Conservation (phyloP, 2,329 filamentous ascomycete genomes). For the Phaeoacremonium minimum region DNA sequence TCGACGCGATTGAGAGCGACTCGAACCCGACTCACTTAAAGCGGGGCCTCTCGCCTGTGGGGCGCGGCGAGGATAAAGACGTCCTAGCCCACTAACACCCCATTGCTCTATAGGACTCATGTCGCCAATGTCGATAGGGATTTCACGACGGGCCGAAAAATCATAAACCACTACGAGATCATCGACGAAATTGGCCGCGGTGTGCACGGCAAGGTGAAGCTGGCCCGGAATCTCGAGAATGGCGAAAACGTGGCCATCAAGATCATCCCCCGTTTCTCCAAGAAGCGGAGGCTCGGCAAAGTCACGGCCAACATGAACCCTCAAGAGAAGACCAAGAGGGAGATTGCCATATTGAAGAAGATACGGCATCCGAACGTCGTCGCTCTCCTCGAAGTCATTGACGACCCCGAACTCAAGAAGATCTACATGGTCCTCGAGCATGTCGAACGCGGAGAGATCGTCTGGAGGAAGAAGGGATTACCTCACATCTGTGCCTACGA, state of each 20-base stretch:
- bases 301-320: constrained; percentile 57
- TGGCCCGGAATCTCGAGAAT: constrained; percentile 75
- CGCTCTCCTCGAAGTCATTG: constrained; percentile 91
- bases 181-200: constrained; percentile 94
- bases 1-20: no score
- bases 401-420: constrained; percentile 93
- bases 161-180: constrained; percentile 97
- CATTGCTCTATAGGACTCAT: constrained; percentile 62
- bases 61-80: neutral
- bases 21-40: no score
- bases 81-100: neutral
- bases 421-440: constrained; percentile 98
- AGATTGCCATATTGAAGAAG: constrained; percentile 98
- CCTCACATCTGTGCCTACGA: constrained; percentile 81
- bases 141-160: constrained; percentile 82
- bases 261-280: constrained; percentile 94
- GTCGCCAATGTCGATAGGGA: constrained; percentile 90
- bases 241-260: constrained; percentile 90
- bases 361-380: constrained; percentile 97
- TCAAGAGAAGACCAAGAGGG: constrained; percentile 82
- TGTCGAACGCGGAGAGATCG: constrained; percentile 88
- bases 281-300: constrained; percentile 85
- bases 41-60: neutral
- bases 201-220: constrained; percentile 96
- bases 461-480: constrained; percentile 86